Percentiles rank a stretch among this genome's conserved stretches.
phyloP scores from a whole-genome alignment of 1,284 basidiomycete genomes.

The Irpex rosettiformis region DNA sequence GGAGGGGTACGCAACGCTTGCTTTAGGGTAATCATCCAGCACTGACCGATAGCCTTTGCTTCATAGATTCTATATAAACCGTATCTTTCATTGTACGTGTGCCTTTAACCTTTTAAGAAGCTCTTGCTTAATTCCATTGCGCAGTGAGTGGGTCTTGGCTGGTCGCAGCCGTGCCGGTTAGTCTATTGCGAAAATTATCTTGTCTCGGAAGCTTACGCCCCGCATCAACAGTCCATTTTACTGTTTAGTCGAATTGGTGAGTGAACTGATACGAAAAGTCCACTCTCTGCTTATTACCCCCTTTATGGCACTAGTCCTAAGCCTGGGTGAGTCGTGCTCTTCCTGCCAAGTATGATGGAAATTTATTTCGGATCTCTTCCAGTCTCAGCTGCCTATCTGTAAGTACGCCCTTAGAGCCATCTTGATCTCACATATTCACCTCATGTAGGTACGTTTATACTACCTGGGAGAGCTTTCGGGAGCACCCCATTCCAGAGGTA shows the following conservation, averaged over 20 bases:
- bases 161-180: not conserved
- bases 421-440: not conserved
- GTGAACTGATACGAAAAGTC: not conserved
- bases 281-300: not conserved
- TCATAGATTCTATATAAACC: constrained; percentile 10
- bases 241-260: not conserved
- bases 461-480: not conserved
- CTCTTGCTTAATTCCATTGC: not conserved
- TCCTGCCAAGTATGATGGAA: not conserved
- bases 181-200: not conserved
- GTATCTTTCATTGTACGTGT: constrained; percentile 1
- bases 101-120: not conserved
- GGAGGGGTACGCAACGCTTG: not conserved
- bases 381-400: not conserved
- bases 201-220: not conserved
- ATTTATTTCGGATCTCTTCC: not conserved
- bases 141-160: not conserved
- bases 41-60: too few species aligned
- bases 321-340: not conserved
- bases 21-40: not conserved
- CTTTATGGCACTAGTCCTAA: not conserved
- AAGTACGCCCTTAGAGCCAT: not conserved
- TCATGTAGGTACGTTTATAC: not conserved
- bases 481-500: not conserved
- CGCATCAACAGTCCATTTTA: not conserved